Conservation (phyloP, 768 basidiomycete species). For the Cystofilobasidium bisporidii region DNA sequence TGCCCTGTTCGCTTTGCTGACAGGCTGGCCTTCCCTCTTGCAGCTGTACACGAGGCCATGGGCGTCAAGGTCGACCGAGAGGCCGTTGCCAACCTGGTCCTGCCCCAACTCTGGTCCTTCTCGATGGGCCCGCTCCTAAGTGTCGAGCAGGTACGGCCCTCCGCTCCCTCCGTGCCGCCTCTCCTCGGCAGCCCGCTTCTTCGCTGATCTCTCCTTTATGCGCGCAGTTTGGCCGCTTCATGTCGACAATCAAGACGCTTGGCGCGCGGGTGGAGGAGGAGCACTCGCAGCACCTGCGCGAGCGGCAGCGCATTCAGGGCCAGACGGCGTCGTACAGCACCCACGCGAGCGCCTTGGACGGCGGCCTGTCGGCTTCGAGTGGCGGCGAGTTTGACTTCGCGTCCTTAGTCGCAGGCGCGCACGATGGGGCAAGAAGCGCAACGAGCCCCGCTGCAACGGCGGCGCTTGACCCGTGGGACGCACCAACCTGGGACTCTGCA, state of each 20-base stretch:
- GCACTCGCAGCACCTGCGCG: constrained; percentile 82
- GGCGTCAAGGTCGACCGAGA: constrained; percentile 87
- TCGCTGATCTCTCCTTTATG: constrained; percentile 26
- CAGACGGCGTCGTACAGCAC: constrained; percentile 35
- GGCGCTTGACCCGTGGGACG: constrained; percentile 56
- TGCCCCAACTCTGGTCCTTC: constrained; percentile 94
- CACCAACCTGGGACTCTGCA: constrained; percentile 77
- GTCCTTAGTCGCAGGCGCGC: constrained; percentile 56
- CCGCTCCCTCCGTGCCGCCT: not conserved
- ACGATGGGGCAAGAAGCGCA: constrained; percentile 34
- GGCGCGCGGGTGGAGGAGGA: constrained; percentile 82
- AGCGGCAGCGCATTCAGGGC: constrained; percentile 83
- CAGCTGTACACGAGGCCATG: constrained; percentile 86
- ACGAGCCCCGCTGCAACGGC: constrained; percentile 41
- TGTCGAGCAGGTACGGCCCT: constrained; percentile 17
- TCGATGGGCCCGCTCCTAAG: constrained; percentile 82
- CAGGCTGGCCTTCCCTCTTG: not conserved
- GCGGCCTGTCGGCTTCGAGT: constrained; percentile 27
- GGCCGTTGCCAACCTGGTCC: constrained; percentile 75
- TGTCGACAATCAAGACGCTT: constrained; percentile 49
- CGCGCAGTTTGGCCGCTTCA: constrained; percentile 82
- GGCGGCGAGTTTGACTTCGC: constrained; percentile 70
- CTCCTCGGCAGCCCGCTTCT: not conserved
- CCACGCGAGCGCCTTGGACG: constrained; percentile 39
- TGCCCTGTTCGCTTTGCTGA: not conserved